phyloP scores from a whole-genome alignment of 768 basidiomycete species.

The Trametes cingulata region DNA sequence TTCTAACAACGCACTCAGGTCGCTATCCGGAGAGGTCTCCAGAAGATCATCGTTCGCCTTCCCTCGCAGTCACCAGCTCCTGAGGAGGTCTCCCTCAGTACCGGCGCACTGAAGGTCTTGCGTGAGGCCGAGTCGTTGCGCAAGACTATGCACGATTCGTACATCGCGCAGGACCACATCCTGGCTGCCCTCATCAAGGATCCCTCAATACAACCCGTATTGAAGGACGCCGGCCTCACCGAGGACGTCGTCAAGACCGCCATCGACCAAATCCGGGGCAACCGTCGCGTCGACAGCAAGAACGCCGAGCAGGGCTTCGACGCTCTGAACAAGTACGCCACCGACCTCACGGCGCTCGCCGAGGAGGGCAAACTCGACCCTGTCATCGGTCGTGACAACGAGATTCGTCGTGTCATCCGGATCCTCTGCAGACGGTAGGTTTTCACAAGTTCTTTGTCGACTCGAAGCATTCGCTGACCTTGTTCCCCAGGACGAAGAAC shows the following conservation, averaged over 20 bases:
- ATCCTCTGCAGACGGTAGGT: slow-evolving; percentile 75
- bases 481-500: slow-evolving; percentile 77
- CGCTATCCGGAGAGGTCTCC: slow-evolving; percentile 66
- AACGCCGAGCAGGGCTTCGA: slow-evolving; percentile 93
- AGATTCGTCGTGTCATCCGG: slow-evolving; percentile 82
- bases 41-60: slow-evolving; percentile 76
- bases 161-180: slow-evolving; percentile 91
- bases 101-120: slow-evolving; percentile 59
- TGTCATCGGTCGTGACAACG: slow-evolving; percentile 90
- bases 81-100: slow-evolving; percentile 69
- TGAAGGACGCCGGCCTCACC: slow-evolving; percentile 77
- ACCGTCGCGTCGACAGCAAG: slow-evolving; percentile 81
- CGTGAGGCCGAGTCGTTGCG: slow-evolving; percentile 75
- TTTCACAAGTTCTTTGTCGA: background rate
- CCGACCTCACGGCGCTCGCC: slow-evolving; percentile 84
- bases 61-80: slow-evolving; percentile 87
- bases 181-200: slow-evolving; percentile 85
- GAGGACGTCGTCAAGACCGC: slow-evolving; percentile 74
- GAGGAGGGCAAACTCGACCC: slow-evolving; percentile 95
- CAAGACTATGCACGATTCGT: slow-evolving; percentile 87
- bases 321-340: slow-evolving; percentile 84
- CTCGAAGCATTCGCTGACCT: slow-evolving; percentile 15
- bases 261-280: slow-evolving; percentile 78
- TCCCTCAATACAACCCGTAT: slow-evolving; percentile 56
- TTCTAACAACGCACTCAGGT: slow-evolving; percentile 37